Conservation (phyloP, 192 early-diverging fungal genomes). For the Linnemannia exigua region DNA sequence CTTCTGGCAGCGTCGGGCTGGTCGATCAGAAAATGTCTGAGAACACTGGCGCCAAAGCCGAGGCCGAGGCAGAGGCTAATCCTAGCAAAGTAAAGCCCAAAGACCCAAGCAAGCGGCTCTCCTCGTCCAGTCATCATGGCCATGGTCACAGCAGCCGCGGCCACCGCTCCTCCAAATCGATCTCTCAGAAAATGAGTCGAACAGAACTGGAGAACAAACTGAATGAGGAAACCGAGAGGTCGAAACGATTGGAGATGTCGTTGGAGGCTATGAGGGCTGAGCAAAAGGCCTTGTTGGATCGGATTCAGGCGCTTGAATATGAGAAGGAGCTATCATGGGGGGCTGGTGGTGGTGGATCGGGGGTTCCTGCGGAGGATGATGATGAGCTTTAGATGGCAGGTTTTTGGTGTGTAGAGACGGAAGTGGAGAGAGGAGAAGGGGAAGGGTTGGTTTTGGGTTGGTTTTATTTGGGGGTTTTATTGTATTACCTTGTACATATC, state of each 20-base stretch:
- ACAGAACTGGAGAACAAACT: constrained; percentile 22
- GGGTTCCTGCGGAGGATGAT: neutral
- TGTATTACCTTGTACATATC: neutral
- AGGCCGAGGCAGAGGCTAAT: neutral
- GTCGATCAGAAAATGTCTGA: neutral
- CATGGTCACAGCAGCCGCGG: neutral
- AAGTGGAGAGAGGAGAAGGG: neutral
- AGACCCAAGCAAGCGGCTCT: neutral
- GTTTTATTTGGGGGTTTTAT: neutral
- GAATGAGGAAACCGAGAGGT: constrained; percentile 22
- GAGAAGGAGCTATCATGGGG: constrained; percentile 32
- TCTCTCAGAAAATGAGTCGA: constrained; percentile 10
- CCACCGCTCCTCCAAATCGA: constrained; percentile 29
- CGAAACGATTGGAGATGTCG: constrained; percentile 45
- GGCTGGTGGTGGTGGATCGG: neutral
- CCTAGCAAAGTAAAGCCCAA: neutral
- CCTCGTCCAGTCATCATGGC: neutral
- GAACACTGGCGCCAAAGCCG: neutral
- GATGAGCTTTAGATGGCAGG: constrained; percentile 1
- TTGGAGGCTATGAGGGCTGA: constrained; percentile 47
- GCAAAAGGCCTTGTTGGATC: constrained; percentile 41
- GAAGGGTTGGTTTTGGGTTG: neutral
- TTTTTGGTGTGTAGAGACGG: too few species aligned
- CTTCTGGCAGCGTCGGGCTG: neutral
- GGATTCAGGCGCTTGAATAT: constrained; percentile 44